A percentile compares a stretch with the other conserved stretches of the same genome.
Evolutionary conservation across 805 yeast species (phyloP).

Genomic region (Pichia rugopelliculosa): DNA sequence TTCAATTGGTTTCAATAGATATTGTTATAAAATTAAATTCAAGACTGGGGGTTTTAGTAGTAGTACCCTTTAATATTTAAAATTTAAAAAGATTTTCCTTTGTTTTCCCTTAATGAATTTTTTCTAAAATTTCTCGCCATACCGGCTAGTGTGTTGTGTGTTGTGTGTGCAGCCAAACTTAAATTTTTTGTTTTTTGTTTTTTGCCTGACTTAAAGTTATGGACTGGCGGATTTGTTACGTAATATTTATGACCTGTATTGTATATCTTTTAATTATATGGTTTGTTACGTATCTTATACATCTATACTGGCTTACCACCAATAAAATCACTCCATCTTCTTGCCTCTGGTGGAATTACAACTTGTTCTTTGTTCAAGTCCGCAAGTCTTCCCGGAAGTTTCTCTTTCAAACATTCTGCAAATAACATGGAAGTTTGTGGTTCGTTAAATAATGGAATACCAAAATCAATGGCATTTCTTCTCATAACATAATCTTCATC

Average conservation of each 20-base stretch:
- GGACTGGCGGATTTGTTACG: too few relatives aligned
- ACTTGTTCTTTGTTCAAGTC: slow-evolving; percentile 36
- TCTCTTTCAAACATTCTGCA: slow-evolving; percentile 71
- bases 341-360: slow-evolving; percentile 75
- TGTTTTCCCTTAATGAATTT: too few relatives aligned
- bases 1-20: too few relatives aligned
- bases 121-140: too few relatives aligned
- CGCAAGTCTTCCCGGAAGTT: slow-evolving; percentile 51
- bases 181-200: not conserved
- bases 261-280: not conserved
- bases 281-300: not conserved
- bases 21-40: too few relatives aligned
- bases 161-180: too few relatives aligned
- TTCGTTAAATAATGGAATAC: slow-evolving; percentile 92
- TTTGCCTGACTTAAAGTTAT: too few relatives aligned
- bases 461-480: slow-evolving; percentile 98
- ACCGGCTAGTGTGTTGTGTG: too few relatives aligned
- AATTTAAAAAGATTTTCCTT: too few relatives aligned
- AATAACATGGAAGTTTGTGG: slow-evolving; percentile 87
- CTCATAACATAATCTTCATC: slow-evolving; percentile 97
- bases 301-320: slow-evolving; percentile 80
- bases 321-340: slow-evolving; percentile 94
- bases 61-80: too few relatives aligned
- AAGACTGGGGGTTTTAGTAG: too few relatives aligned
- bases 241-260: not conserved